Evolutionary conservation across 345 rosid genomes (phyloP), one percentile per base, ranked within the genome.

Genomic region (Euphorbia pulcherrima): DNA sequence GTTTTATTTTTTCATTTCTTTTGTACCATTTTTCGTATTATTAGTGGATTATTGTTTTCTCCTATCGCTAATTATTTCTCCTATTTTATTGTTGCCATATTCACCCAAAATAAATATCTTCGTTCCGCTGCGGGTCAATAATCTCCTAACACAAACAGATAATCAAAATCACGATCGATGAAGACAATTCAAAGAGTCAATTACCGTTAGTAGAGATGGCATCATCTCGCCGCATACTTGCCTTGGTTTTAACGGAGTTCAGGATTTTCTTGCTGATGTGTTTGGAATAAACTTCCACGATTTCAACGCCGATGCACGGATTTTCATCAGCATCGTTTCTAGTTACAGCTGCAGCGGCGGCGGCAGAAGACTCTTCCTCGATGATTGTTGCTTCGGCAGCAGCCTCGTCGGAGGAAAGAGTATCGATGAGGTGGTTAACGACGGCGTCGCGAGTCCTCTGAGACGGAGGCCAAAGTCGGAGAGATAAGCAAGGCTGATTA

Each of bases 391-490:
- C 72, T 21, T 55, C 48, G 10, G 39, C 66, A 9, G 57, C 8
- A 46, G 75, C 72, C 62, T 70, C 69, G 16, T 71, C 68, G 21
- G 17, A 6, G 4, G 75, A 35, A 3, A 75, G 67, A 23, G 72
- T 75, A 27, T 60, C 64, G 41, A 66, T 58, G 27, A 71, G 71
- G 75, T 64, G 79, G 23, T 60, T 29, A 24, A 75, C 29, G 29
- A 75, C 71, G 64, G 62, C 75, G 8, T 75, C 72, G 61, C 75
- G 75, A 9, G 79, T 75, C 12, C 46, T 21, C 79, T 71, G 68
- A 37, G 72, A 51, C 30, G 68, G 79, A 4, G 75, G 79, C 79
- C 79, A 71, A 46, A 75, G 28, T 68, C 55, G 67, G 54, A 63
- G 67, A 8, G 24, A 27, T 16, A 63, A 46, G 47, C 1, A 7